phyloP scores from a whole-genome alignment of 306 rosid species.

The Vicia sativa region DNA sequence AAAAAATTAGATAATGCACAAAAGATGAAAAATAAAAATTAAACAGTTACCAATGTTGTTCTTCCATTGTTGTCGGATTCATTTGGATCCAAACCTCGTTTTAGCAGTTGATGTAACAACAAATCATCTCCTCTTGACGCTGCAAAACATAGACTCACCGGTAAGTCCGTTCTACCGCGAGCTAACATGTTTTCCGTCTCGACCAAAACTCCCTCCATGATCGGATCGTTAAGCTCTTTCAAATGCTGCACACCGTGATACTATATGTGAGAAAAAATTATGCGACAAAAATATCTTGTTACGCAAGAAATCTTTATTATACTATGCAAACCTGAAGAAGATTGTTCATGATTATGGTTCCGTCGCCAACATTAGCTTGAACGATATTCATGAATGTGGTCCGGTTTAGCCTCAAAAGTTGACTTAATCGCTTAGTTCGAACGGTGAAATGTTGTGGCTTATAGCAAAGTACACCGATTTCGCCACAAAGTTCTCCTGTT shows the following conservation, averaged over 20 bases:
- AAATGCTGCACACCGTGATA: slow-evolving; percentile 55
- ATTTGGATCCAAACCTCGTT: slow-evolving; percentile 72
- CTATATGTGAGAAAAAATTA: too few relatives aligned
- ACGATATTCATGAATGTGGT: slow-evolving; percentile 72
- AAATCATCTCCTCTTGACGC: slow-evolving; percentile 80
- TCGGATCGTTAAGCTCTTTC: slow-evolving; percentile 69
- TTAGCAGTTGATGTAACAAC: slow-evolving; percentile 74
- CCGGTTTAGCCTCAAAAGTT: slow-evolving; percentile 77
- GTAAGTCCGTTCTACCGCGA: slow-evolving; percentile 81
- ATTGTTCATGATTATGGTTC: slow-evolving; percentile 88
- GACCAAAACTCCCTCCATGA: slow-evolving; percentile 76
- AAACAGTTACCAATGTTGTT: slow-evolving; percentile 73
- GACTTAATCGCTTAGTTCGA: slow-evolving; percentile 81
- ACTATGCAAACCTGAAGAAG: slow-evolving; percentile 75
- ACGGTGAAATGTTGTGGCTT: slow-evolving; percentile 89
- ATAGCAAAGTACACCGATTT: slow-evolving; percentile 89
- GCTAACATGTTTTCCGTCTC: slow-evolving; percentile 90
- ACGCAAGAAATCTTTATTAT: slow-evolving; percentile 2
- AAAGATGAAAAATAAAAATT: slow-evolving; percentile 5
- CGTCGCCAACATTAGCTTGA: slow-evolving; percentile 89
- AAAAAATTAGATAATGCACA: neutral
- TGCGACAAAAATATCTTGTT: too few relatives aligned
- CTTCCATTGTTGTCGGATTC: slow-evolving; percentile 78
- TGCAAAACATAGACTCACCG: slow-evolving; percentile 85
- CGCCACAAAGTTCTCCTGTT: slow-evolving; percentile 82